A percentile compares a stretch with the other conserved stretches of the same genome.
Conservation (phyloP, 2,329 filamentous ascomycete genomes). For the Madurella fahalii region DNA sequence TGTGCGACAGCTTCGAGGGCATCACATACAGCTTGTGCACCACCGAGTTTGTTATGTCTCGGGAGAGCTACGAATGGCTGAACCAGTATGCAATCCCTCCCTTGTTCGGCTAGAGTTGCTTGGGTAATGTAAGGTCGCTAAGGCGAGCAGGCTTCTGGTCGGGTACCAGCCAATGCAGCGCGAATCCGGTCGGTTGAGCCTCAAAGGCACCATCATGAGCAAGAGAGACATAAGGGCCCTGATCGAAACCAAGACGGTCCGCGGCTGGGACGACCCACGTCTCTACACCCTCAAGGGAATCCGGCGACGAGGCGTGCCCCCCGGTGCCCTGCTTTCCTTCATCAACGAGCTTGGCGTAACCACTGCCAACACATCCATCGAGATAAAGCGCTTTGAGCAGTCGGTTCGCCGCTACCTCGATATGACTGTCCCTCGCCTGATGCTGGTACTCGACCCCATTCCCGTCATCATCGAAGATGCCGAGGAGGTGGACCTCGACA, state of each 20-base stretch:
- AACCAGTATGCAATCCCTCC: conserved; percentile 62
- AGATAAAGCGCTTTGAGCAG: conserved; percentile 78
- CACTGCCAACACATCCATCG: conserved; percentile 72
- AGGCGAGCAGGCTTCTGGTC: conserved; percentile 49
- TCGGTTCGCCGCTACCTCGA: conserved; percentile 82
- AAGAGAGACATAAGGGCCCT: conserved; percentile 80
- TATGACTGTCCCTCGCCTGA: conserved; percentile 78
- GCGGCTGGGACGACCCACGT: conserved; percentile 85
- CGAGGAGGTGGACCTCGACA: conserved; percentile 62
- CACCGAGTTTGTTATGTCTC: conserved; percentile 78
- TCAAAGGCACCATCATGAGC: conserved; percentile 79
- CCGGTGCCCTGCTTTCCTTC: conserved; percentile 82
- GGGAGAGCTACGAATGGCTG: conserved; percentile 85
- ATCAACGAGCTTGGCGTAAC: conserved; percentile 89
- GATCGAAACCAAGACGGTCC: conserved; percentile 69
- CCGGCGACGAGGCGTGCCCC: conserved; percentile 77
- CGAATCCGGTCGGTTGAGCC: conserved; percentile 62
- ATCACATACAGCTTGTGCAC: conserved; percentile 95
- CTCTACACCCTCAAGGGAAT: conserved; percentile 84
- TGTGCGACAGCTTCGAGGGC: conserved; percentile 87
- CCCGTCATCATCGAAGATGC: conserved; percentile 77
- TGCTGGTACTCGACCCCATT: conserved; percentile 84
- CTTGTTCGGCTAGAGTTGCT: background rate
- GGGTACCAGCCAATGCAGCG: conserved; percentile 92
- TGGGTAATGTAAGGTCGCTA: background rate